These are phyloP conservation scores for Wickerhamiella shivajii DNA, from an alignment of 805 yeast genomes.

Conservation along the genomic window DNA sequence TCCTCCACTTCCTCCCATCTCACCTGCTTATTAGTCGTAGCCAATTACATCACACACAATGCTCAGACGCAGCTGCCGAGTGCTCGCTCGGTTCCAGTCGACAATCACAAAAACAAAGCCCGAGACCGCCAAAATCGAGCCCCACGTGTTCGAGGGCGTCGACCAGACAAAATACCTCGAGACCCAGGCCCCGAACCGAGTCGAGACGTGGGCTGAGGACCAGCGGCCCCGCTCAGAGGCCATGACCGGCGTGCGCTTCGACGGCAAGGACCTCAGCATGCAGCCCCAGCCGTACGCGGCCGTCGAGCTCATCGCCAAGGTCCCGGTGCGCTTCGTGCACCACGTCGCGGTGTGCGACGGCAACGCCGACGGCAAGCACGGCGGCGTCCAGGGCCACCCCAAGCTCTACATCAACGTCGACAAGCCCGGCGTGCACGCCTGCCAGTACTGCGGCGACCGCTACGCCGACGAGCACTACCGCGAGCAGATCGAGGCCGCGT, in stretches of 20 bases:
- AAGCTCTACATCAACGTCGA: constrained; percentile 69
- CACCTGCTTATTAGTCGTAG: too few relatives aligned
- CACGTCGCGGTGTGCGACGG: constrained; percentile 76
- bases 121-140: constrained; percentile 8
- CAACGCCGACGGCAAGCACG: constrained; percentile 31
- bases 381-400: constrained; percentile 65
- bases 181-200: constrained; percentile 66
- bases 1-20: not conserved
- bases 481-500: constrained; percentile 17
- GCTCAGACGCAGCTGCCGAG: too few relatives aligned
- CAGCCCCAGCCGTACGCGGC: constrained; percentile 80
- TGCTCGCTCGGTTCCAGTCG: constrained; percentile 10
- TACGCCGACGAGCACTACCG: constrained; percentile 19
- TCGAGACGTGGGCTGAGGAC: constrained; percentile 52
- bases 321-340: constrained; percentile 52
- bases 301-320: constrained; percentile 62
- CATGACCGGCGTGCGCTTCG: constrained; percentile 48
- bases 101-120: constrained; percentile 12
- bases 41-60: too few relatives aligned
- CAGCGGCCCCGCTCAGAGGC: constrained; percentile 50
- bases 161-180: constrained; percentile 16
- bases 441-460: constrained; percentile 51
- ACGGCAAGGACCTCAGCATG: constrained; percentile 47
- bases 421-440: constrained; percentile 52
- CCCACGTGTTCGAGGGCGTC: constrained; percentile 14